phyloP scores from a whole-genome alignment of 1,139 yeast species.

The Zygoascus meyerae region DNA sequence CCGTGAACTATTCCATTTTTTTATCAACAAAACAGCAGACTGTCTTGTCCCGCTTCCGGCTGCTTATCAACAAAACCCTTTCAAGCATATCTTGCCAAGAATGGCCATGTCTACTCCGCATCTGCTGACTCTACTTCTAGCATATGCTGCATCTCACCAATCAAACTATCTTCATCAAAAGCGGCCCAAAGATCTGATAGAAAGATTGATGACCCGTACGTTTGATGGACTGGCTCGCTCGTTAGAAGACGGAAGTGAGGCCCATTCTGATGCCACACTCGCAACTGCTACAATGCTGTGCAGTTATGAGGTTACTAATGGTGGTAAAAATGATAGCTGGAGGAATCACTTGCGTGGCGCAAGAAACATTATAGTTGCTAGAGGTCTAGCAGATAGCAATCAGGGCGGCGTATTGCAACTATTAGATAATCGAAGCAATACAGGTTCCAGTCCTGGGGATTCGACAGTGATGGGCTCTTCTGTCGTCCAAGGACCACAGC shows the following conservation, averaged over 20 bases:
- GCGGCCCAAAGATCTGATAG: conserved; percentile 43
- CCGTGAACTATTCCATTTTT: conserved; percentile 57
- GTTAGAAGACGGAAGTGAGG: conserved; percentile 46
- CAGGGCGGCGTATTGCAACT: conserved; percentile 18
- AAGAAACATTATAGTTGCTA: conserved; percentile 56
- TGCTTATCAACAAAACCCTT: conserved; percentile 59
- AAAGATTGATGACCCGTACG: conserved; percentile 50
- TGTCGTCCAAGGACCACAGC: conserved; percentile 22
- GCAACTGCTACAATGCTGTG: conserved; percentile 58
- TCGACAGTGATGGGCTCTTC: background rate
- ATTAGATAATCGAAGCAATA: background rate
- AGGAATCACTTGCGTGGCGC: conserved; percentile 67
- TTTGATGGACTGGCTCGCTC: conserved; percentile 51
- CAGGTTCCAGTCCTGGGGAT: background rate
- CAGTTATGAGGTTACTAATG: conserved; percentile 54
- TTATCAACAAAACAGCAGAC: conserved; percentile 55
- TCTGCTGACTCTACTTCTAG: conserved; percentile 54
- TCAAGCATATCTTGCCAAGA: conserved; percentile 57
- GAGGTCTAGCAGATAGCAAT: conserved; percentile 39
- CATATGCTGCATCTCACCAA: conserved; percentile 58
- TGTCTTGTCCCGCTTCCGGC: conserved; percentile 64
- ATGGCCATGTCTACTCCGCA: conserved; percentile 58
- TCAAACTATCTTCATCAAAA: conserved; percentile 31
- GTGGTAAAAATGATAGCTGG: conserved; percentile 39
- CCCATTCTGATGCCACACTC: conserved; percentile 60